Evolutionary conservation across 192 early-diverging fungal species (phyloP).

Genomic region (Dissophora ornata): DNA sequence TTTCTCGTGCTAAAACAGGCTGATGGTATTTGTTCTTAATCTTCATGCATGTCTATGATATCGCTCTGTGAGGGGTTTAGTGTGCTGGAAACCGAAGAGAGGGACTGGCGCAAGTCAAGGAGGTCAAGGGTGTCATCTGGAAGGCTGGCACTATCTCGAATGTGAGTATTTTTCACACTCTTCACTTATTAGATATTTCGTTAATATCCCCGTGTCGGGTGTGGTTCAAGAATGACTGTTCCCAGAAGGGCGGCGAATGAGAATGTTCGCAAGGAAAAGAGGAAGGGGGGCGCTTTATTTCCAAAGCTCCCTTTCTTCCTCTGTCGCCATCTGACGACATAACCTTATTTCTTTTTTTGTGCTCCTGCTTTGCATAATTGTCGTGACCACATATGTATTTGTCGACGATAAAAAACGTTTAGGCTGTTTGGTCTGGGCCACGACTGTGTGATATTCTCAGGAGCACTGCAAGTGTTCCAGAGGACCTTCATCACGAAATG

Average conservation of each 20-base stretch:
- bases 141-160: constrained; percentile 81
- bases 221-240: too few relatives aligned
- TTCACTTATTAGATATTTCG: not conserved
- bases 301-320: not conserved
- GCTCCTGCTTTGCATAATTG: not conserved
- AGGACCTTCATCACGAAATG: constrained; percentile 61
- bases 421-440: constrained; percentile 84
- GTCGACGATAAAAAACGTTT: too few relatives aligned
- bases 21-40: not conserved
- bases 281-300: not conserved
- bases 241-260: too few relatives aligned
- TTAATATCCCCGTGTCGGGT: not conserved
- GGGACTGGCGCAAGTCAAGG: constrained; percentile 78
- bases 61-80: constrained; percentile 51
- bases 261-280: too few relatives aligned
- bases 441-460: constrained; percentile 79
- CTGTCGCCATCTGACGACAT: constrained; percentile 42
- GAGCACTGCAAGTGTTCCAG: constrained; percentile 63
- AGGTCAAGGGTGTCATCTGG: constrained; percentile 86
- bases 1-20: too few relatives aligned
- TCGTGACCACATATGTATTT: not conserved
- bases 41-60: too few relatives aligned
- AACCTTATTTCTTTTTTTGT: constrained; percentile 32
- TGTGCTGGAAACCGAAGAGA: constrained; percentile 87
- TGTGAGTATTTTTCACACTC: constrained; percentile 56